phyloP scores from a whole-genome alignment of 2,329 filamentous ascomycete species.

The Nectriaceae sp. region DNA sequence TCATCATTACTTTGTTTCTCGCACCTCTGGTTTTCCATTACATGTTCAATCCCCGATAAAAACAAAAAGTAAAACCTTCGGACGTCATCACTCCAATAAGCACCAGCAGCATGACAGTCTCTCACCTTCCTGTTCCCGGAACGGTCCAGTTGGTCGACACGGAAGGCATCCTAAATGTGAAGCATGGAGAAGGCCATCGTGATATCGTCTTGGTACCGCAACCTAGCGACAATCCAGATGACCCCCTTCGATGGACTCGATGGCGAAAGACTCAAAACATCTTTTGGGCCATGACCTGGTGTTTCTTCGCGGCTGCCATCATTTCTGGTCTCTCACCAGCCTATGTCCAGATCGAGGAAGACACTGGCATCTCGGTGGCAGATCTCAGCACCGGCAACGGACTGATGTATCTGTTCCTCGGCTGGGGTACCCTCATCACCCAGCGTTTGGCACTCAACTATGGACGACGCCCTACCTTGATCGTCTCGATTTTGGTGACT shows the following conservation, averaged over 20 bases:
- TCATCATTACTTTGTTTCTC: too few species aligned
- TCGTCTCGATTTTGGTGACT: slow-evolving; percentile 19
- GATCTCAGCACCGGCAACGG: slow-evolving; percentile 27
- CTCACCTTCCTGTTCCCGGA: slow-evolving; percentile 15
- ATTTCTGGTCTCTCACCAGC: slow-evolving; percentile 26
- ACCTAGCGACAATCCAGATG: slow-evolving; percentile 24
- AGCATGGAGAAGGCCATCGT: slow-evolving; percentile 13
- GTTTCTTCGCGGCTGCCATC: slow-evolving; percentile 26
- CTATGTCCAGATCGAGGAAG: slow-evolving; percentile 23
- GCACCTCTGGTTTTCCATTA: too few species aligned
- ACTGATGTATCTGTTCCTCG: slow-evolving; percentile 22
- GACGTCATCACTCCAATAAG: too few species aligned
- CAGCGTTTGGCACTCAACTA: slow-evolving; percentile 21
- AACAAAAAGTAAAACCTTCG: too few species aligned
- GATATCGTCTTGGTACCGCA: slow-evolving; percentile 28
- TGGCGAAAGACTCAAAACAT: slow-evolving; percentile 23
- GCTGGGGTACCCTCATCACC: slow-evolving; percentile 25
- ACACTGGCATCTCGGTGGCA: slow-evolving; percentile 27
- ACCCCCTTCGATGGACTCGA: slow-evolving; percentile 22
- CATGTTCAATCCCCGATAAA: too few species aligned
- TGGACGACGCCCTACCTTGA: slow-evolving; percentile 15
- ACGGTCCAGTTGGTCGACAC: slow-evolving; percentile 23
- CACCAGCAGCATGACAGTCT: neutral
- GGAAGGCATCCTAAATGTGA: slow-evolving; percentile 17
- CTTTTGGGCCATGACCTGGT: slow-evolving; percentile 25